Evolutionary conservation across 441 rosid species (phyloP).

Genomic region (Brassica hybrid): DNA sequence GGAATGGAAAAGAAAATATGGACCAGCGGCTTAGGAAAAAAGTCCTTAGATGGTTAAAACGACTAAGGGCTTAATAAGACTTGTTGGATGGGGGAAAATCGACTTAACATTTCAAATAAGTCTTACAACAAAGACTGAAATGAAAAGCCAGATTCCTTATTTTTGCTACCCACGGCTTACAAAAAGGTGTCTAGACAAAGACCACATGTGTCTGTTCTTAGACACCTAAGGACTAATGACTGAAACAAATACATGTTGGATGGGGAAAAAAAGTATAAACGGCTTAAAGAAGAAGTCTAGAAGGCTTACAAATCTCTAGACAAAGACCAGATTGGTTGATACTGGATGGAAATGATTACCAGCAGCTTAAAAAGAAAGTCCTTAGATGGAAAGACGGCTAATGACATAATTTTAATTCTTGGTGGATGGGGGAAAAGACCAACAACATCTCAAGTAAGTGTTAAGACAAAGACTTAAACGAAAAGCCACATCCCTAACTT

Average conservation of each 20-base stretch:
- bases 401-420: not conserved
- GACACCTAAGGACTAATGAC: no score
- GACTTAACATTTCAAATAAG: not conserved
- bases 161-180: no score
- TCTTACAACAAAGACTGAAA: no score
- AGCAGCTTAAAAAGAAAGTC: not conserved
- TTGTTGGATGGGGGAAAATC: not conserved
- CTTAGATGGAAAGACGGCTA: not conserved
- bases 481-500: not conserved
- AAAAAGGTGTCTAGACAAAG: no score
- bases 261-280: no score
- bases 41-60: not conserved
- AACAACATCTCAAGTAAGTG: not conserved
- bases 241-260: no score
- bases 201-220: no score
- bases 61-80: not conserved
- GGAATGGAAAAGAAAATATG: not conserved
- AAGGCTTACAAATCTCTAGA: not conserved
- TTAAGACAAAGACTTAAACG: not conserved
- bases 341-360: not conserved
- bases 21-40: not conserved
- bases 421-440: constrained; percentile 1
- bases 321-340: not conserved
- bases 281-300: not conserved
- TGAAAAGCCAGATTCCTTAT: no score